Evolutionary conservation across 257 asterid genomes (phyloP).

Genomic region (Sherardia arvensis): DNA sequence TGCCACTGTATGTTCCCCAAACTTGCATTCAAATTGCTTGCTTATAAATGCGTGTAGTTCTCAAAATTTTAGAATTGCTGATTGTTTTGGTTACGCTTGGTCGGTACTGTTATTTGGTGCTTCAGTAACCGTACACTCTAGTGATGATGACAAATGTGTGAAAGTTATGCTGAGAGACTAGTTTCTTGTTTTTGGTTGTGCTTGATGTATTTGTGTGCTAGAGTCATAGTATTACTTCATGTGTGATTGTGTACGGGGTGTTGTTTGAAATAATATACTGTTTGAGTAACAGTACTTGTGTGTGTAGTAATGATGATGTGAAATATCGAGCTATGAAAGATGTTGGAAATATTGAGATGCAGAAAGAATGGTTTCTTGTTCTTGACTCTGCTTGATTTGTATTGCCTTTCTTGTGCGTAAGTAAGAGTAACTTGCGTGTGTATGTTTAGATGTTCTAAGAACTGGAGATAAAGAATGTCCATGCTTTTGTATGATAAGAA

Average conservation of each 20-base stretch:
- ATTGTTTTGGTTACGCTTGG: neutral
- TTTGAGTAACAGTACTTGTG: neutral
- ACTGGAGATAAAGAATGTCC: neutral
- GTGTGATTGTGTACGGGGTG: neutral
- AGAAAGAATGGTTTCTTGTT: neutral
- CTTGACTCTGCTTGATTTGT: neutral
- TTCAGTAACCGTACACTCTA: neutral
- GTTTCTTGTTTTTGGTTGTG: neutral
- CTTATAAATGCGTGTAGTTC: neutral
- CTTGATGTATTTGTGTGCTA: neutral
- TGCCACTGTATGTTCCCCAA: conserved; percentile 43
- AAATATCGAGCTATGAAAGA: too few relatives aligned
- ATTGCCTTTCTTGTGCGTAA: neutral
- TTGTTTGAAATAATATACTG: neutral
- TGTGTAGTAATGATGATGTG: neutral
- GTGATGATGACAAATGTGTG: neutral
- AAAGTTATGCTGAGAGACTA: neutral
- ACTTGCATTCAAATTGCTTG: neutral
- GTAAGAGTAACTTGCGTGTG: neutral
- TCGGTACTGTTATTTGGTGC: neutral
- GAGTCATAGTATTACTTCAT: neutral
- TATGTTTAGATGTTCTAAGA: neutral
- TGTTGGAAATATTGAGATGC: neutral
- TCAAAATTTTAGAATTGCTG: neutral
- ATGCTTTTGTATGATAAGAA: neutral